Base-by-base conservation (phyloP, 1,139 yeast species). In the Wickerhamomyces sp. region DNA sequence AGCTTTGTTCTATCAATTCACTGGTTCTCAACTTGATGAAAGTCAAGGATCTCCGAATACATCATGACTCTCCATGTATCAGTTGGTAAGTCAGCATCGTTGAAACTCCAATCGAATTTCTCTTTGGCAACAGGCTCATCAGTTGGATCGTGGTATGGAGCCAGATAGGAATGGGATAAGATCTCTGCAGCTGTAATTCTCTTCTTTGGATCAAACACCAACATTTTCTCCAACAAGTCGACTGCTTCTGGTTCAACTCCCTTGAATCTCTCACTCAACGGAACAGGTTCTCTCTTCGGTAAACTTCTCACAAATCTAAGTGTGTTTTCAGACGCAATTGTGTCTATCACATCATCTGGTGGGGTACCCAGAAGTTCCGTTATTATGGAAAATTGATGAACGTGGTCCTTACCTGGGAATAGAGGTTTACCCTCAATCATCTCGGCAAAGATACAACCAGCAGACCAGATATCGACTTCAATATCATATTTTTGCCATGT, bases 11-110 rank as follows among this genome's bases (percentile, higher is more conserved):
- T 16, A 17, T 10, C 8, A 23, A 12, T 17, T 14, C 13, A 26
- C 13, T 38, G 35, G 31, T 44, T 45, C 24, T 51, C 66, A 32
- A 61, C 62, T 44, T 62, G 64, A 63, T 91, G 98, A 72, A 89
- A 91, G 59, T 89, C 97, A 47, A 91, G 70, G 44, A 91, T 91
- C 63, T 91, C 98, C 34, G 95, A 83, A 62, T 91, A 91, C 96
- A 91, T 91, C 98, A 91, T 91, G 20, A 89, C 96, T 64, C 95
- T 79, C 98, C 98, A 91, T 11, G 96, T 87, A 55, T 91, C 97
- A 16, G 91, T 94, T 2, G 98, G 97, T 52, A 91, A 71, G 61
- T 91, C 98, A 0, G 96, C 97, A 54, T 93, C 97, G 59, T 91
- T 91, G 62, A 91, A 91, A 54, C 94, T 83, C 99, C 99, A 91